These are phyloP conservation scores for Hygrophila difformis DNA, from an alignment of 257 asterid species.

Conservation along the genomic window DNA sequence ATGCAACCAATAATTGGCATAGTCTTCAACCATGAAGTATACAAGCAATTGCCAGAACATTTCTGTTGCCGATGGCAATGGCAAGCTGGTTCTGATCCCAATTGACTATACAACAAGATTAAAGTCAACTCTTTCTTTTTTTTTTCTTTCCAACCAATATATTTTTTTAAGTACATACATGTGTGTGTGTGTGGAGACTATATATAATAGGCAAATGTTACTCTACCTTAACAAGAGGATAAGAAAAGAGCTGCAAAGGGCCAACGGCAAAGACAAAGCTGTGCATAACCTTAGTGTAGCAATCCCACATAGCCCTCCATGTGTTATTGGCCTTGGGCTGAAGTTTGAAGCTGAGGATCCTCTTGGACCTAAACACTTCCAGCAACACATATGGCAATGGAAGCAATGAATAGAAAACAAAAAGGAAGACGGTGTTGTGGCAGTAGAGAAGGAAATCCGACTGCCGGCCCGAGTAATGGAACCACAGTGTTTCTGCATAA, in stretches of 20 bases:
- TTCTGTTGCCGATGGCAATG: constrained; percentile 52
- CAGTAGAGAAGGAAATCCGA: constrained; percentile 47
- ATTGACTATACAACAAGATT: constrained; percentile 36
- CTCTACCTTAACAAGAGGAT: constrained; percentile 49
- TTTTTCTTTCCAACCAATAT: too few relatives aligned
- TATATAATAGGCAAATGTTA: too few relatives aligned
- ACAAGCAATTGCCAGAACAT: constrained; percentile 47
- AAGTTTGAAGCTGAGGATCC: constrained; percentile 42
- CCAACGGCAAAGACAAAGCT: constrained; percentile 44
- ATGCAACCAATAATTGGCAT: constrained; percentile 68
- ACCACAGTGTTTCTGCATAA: constrained; percentile 51
- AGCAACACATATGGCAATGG: constrained; percentile 47
- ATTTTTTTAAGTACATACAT: neutral
- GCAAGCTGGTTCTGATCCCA: constrained; percentile 62
- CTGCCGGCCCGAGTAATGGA: constrained; percentile 43
- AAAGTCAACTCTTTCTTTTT: too few relatives aligned
- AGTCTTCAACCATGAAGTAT: constrained; percentile 60
- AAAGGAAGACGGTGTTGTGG: constrained; percentile 55
- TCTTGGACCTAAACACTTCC: constrained; percentile 36
- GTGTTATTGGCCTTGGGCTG: constrained; percentile 51
- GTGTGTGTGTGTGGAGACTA: too few relatives aligned
- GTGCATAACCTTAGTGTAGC: constrained; percentile 39
- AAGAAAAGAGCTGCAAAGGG: constrained; percentile 59
- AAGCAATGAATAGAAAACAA: constrained; percentile 42
- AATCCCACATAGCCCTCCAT: constrained; percentile 36